Evolutionary conservation across 169 alveolate genomes (phyloP).

Genomic region (Eimeria zaria): DNA sequence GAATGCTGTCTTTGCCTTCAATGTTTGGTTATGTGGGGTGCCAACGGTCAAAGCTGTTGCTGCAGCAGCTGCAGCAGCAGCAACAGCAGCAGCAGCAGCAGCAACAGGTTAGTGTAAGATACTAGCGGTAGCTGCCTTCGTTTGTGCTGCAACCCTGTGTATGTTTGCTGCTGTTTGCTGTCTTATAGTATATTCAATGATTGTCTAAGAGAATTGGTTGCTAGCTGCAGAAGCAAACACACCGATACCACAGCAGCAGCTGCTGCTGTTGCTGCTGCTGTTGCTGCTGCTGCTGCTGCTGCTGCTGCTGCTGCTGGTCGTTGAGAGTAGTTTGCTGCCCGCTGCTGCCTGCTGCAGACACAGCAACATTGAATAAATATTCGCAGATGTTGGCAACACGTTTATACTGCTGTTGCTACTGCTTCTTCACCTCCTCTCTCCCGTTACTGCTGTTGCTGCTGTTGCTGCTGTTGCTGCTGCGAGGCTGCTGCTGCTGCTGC

Average conservation of each 20-base stretch:
- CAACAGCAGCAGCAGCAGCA: constrained; percentile 16
- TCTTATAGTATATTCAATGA: not conserved
- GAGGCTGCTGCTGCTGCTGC: constrained; percentile 31
- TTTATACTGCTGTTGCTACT: not conserved
- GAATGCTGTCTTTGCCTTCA: not conserved
- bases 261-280: too few species aligned
- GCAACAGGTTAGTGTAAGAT: too few species aligned
- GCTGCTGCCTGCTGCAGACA: not conserved
- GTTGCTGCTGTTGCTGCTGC: not conserved
- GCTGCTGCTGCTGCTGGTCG: constrained; percentile 1
- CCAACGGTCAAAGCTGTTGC: not conserved
- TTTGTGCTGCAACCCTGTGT: not conserved
- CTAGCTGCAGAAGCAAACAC: not conserved
- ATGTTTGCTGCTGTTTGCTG: not conserved
- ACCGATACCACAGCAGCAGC: not conserved
- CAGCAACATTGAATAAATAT: not conserved
- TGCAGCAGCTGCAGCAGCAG: not conserved
- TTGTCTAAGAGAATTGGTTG: not conserved
- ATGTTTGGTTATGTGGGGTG: not conserved
- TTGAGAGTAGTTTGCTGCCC: not conserved
- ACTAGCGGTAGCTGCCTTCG: not conserved
- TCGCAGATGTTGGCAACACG: not conserved
- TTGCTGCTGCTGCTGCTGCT: not conserved
- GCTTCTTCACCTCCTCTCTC: not conserved
- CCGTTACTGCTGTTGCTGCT: constrained; percentile 17